Conservation (phyloP, 768 basidiomycete species). For the Kwoniella dendrophila region DNA sequence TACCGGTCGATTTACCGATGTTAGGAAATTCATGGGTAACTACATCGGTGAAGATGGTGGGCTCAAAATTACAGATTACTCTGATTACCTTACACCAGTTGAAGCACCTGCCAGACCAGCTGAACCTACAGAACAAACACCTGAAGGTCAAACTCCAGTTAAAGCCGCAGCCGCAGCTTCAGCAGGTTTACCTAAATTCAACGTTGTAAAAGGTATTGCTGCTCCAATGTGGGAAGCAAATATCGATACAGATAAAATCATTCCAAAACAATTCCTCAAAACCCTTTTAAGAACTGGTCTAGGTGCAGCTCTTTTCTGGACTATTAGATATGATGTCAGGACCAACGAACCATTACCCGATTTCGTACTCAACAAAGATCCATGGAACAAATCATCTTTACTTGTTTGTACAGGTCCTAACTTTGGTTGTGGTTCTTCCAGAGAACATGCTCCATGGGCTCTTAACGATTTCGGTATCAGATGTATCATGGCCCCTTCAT, state of each 20-base stretch:
- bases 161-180: constrained; percentile 49
- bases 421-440: constrained; percentile 87
- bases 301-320: constrained; percentile 77
- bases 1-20: constrained; percentile 80
- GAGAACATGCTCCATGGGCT: constrained; percentile 82
- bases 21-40: constrained; percentile 70
- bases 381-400: constrained; percentile 74
- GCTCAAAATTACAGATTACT: constrained; percentile 70
- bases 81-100: constrained; percentile 76
- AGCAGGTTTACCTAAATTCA: constrained; percentile 65
- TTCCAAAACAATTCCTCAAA: constrained; percentile 91
- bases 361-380: constrained; percentile 79
- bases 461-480: constrained; percentile 80
- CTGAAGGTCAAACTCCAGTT: constrained; percentile 39
- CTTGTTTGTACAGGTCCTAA: constrained; percentile 82
- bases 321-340: constrained; percentile 74
- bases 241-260: constrained; percentile 92
- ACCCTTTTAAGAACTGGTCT: constrained; percentile 87
- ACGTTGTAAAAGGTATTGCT: constrained; percentile 70
- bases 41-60: constrained; percentile 59
- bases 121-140: constrained; percentile 47
- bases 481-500: constrained; percentile 82
- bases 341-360: constrained; percentile 75
- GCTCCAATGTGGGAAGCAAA: constrained; percentile 81
- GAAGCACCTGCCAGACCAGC: constrained; percentile 63